Evolutionary conservation across 768 basidiomycete species (phyloP).

Genomic region (Serendipita sp.): DNA sequence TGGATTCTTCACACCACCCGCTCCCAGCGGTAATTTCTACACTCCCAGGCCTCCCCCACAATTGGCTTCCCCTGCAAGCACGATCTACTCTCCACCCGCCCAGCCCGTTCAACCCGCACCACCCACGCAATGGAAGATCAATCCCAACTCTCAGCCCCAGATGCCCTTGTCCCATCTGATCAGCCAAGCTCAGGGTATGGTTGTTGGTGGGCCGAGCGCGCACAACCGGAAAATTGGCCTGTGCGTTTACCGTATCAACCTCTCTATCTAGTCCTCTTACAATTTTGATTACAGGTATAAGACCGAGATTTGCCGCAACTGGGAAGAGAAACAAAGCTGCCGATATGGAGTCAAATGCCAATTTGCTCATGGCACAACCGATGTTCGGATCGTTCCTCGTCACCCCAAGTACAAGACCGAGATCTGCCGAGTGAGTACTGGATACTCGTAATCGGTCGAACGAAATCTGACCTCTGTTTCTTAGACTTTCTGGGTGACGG

Average conservation of each 20-base stretch:
- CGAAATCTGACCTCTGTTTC: background rate
- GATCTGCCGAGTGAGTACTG: conserved; percentile 12
- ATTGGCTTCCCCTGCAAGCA: background rate
- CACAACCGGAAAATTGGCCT: conserved; percentile 18
- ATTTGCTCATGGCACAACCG: conserved; percentile 18
- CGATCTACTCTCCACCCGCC: background rate
- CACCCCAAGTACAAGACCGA: conserved; percentile 20
- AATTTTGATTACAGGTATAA: conserved; percentile 12
- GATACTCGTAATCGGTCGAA: background rate
- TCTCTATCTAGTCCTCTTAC: background rate
- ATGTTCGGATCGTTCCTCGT: conserved; percentile 15
- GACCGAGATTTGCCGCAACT: conserved; percentile 16
- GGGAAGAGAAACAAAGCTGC: conserved; percentile 14
- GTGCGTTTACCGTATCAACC: background rate
- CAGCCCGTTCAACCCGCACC: background rate
- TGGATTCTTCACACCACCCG: background rate
- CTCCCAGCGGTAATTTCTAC: background rate
- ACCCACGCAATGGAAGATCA: background rate
- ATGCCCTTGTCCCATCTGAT: background rate
- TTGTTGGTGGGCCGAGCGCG: conserved; percentile 14
- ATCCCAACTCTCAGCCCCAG: conserved; percentile 3
- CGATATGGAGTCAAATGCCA: conserved; percentile 19
- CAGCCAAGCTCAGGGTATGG: background rate
- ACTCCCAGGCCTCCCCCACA: background rate
- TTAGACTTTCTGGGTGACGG: conserved; percentile 16